Conservation (phyloP, 306 rosid genomes). For the Cotoneaster glaucophyllus region DNA sequence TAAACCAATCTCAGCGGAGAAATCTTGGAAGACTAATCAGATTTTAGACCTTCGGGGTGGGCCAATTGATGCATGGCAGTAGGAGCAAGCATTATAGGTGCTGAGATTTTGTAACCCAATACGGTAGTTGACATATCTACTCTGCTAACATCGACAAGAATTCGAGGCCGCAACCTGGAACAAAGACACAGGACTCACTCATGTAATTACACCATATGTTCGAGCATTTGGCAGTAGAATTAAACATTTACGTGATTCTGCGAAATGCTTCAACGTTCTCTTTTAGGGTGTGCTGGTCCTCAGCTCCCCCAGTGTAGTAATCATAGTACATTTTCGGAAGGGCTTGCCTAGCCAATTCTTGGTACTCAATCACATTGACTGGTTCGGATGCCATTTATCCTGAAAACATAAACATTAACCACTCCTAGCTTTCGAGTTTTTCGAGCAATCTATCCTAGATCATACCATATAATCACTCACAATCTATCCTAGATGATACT, state of each 20-base stretch:
- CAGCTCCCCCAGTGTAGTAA: slow-evolving; percentile 60
- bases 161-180: slow-evolving; percentile 55
- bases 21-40: not conserved
- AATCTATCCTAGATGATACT: not conserved
- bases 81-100: slow-evolving; percentile 60
- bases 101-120: slow-evolving; percentile 43
- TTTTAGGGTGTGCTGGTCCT: slow-evolving; percentile 45
- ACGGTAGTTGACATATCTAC: slow-evolving; percentile 48
- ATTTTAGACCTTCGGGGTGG: slow-evolving; percentile 47
- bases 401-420: slow-evolving; percentile 11
- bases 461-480: not conserved
- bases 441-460: not conserved
- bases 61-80: slow-evolving; percentile 49
- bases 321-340: slow-evolving; percentile 62
- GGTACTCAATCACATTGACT: slow-evolving; percentile 52
- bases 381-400: slow-evolving; percentile 46
- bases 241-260: slow-evolving; percentile 37
- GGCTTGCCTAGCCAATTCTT: slow-evolving; percentile 45
- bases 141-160: slow-evolving; percentile 64
- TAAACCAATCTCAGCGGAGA: not conserved
- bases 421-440: not conserved
- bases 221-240: not conserved
- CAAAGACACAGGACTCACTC: not conserved
- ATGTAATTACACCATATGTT: not conserved
- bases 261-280: slow-evolving; percentile 54